Evolutionary conservation across 805 yeast genomes (phyloP).

Genomic region (Starmerella cellae): DNA sequence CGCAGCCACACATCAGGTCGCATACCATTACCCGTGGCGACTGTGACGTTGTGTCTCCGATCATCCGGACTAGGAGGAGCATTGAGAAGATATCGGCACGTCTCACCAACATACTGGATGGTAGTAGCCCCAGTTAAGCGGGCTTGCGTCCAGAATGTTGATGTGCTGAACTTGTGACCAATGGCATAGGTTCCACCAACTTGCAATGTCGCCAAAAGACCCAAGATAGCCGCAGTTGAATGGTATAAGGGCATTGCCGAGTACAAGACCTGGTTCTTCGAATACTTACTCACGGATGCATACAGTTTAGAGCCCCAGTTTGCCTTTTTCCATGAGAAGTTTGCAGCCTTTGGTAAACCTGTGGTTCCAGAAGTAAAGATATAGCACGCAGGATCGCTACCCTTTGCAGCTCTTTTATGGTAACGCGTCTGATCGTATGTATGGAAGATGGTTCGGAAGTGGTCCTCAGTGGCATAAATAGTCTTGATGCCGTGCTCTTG

Average conservation of each 20-base stretch:
- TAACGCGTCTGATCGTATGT: slow-evolving; percentile 4
- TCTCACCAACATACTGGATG: slow-evolving; percentile 89
- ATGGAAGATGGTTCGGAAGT: slow-evolving; percentile 28
- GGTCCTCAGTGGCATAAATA: slow-evolving; percentile 30
- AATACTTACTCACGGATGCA: slow-evolving; percentile 52
- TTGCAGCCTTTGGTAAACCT: slow-evolving; percentile 87
- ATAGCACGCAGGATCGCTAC: slow-evolving; percentile 52
- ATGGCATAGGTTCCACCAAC: slow-evolving; percentile 66
- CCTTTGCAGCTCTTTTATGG: slow-evolving; percentile 37
- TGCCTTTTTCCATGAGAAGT: slow-evolving; percentile 81
- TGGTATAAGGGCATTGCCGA: slow-evolving; percentile 95
- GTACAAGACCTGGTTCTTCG: slow-evolving; percentile 45
- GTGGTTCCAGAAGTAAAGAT: slow-evolving; percentile 92
- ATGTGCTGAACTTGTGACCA: slow-evolving; percentile 68
- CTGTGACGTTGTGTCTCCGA: slow-evolving; percentile 41
- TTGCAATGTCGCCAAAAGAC: slow-evolving; percentile 55
- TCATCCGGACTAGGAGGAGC: slow-evolving; percentile 52
- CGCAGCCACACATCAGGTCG: slow-evolving; percentile 78
- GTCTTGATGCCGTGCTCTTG: slow-evolving; percentile 16
- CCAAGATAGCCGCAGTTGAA: slow-evolving; percentile 82
- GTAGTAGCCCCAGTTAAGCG: slow-evolving; percentile 58
- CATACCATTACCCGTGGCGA: slow-evolving; percentile 85
- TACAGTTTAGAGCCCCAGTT: slow-evolving; percentile 57
- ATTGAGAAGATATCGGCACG: slow-evolving; percentile 69
- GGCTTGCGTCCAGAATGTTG: slow-evolving; percentile 83